These are phyloP conservation scores for Neodidymelliopsis sp. DNA, from an alignment of 2,329 filamentous ascomycete genomes.

Conservation along the genomic window DNA sequence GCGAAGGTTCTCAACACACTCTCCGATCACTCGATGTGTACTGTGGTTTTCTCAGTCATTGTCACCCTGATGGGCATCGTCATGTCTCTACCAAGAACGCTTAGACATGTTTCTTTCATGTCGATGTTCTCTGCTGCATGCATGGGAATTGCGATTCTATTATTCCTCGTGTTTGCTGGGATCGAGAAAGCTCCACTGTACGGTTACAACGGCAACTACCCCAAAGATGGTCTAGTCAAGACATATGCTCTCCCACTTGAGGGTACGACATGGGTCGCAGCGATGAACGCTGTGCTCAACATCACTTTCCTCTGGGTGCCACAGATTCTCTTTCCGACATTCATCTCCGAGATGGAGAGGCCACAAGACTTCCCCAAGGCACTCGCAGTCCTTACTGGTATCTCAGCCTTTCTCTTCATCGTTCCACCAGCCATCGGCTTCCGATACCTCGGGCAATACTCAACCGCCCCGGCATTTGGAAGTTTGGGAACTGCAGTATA, in stretches of 20 bases:
- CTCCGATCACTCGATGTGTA: slow-evolving; percentile 74
- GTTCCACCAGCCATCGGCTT: slow-evolving; percentile 84
- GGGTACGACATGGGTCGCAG: slow-evolving; percentile 79
- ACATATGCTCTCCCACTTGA: slow-evolving; percentile 72
- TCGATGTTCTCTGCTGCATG: slow-evolving; percentile 82
- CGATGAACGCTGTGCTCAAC: slow-evolving; percentile 88
- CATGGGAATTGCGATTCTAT: slow-evolving; percentile 84
- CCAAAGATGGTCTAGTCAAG: slow-evolving; percentile 64
- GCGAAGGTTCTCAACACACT: slow-evolving; percentile 49
- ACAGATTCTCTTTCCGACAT: slow-evolving; percentile 89
- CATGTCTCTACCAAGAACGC: slow-evolving; percentile 85
- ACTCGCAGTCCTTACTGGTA: slow-evolving; percentile 86
- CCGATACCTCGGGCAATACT: slow-evolving; percentile 85
- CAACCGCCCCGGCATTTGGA: slow-evolving; percentile 85
- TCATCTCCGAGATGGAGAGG: slow-evolving; percentile 90
- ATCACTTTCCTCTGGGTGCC: slow-evolving; percentile 96
- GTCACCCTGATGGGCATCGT: slow-evolving; percentile 77
- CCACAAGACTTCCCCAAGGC: slow-evolving; percentile 88
- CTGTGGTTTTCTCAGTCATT: slow-evolving; percentile 78
- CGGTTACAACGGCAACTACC: slow-evolving; percentile 65
- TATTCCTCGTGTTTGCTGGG: slow-evolving; percentile 82
- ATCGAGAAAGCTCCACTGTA: slow-evolving; percentile 72
- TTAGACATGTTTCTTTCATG: slow-evolving; percentile 78
- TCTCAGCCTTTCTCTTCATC: slow-evolving; percentile 86
- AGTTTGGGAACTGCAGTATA: slow-evolving; percentile 75